Conservation (phyloP, 805 yeast species). For the Candida berthetii region DNA sequence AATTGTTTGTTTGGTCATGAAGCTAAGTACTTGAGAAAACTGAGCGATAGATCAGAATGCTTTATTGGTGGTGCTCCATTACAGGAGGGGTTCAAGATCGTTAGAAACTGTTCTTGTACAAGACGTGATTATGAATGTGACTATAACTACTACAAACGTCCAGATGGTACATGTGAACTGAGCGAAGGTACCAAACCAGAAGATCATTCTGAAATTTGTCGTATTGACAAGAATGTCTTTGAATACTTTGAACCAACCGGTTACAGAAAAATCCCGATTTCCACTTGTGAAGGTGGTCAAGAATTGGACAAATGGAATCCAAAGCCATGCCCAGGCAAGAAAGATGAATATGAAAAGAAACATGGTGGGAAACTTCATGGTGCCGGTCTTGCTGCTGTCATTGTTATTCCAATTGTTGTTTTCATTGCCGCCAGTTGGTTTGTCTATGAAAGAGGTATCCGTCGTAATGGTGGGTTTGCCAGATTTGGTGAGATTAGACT, state of each 20-base stretch:
- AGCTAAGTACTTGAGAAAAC: constrained; percentile 49
- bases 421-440: constrained; percentile 37
- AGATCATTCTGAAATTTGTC: constrained; percentile 60
- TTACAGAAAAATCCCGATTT: constrained; percentile 77
- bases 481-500: constrained; percentile 87
- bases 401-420: constrained; percentile 46
- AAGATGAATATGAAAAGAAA: constrained; percentile 47
- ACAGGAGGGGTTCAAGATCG: constrained; percentile 44
- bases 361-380: constrained; percentile 48
- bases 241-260: constrained; percentile 90
- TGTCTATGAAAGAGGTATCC: constrained; percentile 71
- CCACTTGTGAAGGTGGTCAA: constrained; percentile 83
- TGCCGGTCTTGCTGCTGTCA: constrained; percentile 42
- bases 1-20: constrained; percentile 74
- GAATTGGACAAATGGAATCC: constrained; percentile 59
- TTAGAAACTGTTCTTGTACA: constrained; percentile 74
- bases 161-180: constrained; percentile 81
- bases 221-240: constrained; percentile 38
- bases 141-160: constrained; percentile 63
- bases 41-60: constrained; percentile 51
- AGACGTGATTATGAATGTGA: constrained; percentile 94
- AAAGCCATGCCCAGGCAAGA: constrained; percentile 86
- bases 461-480: constrained; percentile 53
- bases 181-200: constrained; percentile 64
- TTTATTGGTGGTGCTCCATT: constrained; percentile 56